Evolutionary conservation across 352 stramenopile species (phyloP).

Genomic region (Pythium guiyangense): DNA sequence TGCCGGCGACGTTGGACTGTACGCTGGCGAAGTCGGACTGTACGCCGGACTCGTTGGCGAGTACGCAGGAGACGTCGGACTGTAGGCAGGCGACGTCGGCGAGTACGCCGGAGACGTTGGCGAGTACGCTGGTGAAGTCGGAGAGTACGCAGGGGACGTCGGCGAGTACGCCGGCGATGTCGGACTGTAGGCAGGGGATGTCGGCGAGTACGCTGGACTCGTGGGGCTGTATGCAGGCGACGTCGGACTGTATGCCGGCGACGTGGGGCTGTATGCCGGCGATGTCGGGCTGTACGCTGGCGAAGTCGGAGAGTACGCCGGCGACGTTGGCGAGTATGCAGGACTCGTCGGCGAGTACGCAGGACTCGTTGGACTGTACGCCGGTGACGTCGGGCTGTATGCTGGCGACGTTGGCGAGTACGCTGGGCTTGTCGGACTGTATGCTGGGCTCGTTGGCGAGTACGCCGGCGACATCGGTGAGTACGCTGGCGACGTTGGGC

Average conservation of each 20-base stretch:
- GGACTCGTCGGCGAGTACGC: slow-evolving; percentile 67
- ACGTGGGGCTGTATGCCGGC: too few species aligned
- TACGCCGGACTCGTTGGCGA: slow-evolving; percentile 69
- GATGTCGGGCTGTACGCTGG: slow-evolving; percentile 85
- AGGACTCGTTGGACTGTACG: slow-evolving; percentile 64
- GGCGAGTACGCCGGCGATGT: slow-evolving; percentile 55
- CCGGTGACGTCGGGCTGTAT: slow-evolving; percentile 77
- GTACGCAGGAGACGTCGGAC: slow-evolving; percentile 56
- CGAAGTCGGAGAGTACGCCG: slow-evolving; percentile 45
- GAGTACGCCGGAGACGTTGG: slow-evolving; percentile 51
- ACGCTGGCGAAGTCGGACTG: too few species aligned
- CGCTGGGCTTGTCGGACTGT: slow-evolving; percentile 61
- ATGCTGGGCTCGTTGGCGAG: slow-evolving; percentile 68
- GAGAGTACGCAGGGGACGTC: slow-evolving; percentile 43
- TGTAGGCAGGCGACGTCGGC: slow-evolving; percentile 53
- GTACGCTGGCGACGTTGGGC: slow-evolving; percentile 85
- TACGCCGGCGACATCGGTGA: slow-evolving; percentile 88
- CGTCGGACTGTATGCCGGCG: too few species aligned
- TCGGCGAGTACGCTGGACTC: slow-evolving; percentile 66
- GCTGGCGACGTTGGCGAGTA: slow-evolving; percentile 59
- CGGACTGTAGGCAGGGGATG: slow-evolving; percentile 64
- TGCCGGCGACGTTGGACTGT: slow-evolving; percentile 54
- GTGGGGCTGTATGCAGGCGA: slow-evolving; percentile 76
- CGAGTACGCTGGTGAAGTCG: slow-evolving; percentile 50
- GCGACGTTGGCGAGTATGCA: slow-evolving; percentile 41